Base-by-base conservation (phyloP, 2,329 filamentous ascomycete species). In the Aspergillus terreus region DNA sequence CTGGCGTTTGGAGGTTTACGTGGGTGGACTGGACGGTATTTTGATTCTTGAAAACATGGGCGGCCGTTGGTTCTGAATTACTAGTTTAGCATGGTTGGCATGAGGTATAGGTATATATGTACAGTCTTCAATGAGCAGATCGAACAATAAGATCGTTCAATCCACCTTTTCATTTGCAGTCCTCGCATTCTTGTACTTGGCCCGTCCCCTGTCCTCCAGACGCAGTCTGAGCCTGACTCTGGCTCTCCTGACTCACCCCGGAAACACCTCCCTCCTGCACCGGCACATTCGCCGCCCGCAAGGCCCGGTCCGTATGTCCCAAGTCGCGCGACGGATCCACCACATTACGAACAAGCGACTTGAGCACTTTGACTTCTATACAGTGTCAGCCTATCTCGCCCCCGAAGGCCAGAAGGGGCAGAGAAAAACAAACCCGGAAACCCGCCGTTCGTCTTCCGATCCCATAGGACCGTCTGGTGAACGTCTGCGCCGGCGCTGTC, bases 281-380 rank as follows among this genome's bases (percentile, higher is more conserved):
- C 5, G 42, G 17, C 17, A 48, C 44, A 45, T 44, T 49, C 19
- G 44, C 44, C 23, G 50, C 52, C 41, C 32, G 68, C 57, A 75
- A 59, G 1, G 72, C 72, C 49, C 82, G 77, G 69, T 92, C 88
- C 21, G 90, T 86, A 72, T 97, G 92, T 0, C 92, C 92, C 48
- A 96, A 74, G 64, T 92, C 82, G 55, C 87, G 80, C 1, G 76
- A 78, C 0, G 92, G 92, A 63, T 94, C 86, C 60, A 96, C 85
- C 47, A 89, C 79, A 73, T 96, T 89, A 52, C 92, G 78, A 4
- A 96, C 83, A 14, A 86, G 80, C 53, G 90, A 84, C 75, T 97
- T 96, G 41, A 96, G 79, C 60, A 92, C 86, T 72, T 96, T 96
- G 2, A 89, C 91, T 74, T 96, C 91, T 74, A 23, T 19, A 10